Evolutionary conservation across 2,329 filamentous ascomycete genomes (phyloP).

Genomic region (Colletotrichum ledebouriae): DNA sequence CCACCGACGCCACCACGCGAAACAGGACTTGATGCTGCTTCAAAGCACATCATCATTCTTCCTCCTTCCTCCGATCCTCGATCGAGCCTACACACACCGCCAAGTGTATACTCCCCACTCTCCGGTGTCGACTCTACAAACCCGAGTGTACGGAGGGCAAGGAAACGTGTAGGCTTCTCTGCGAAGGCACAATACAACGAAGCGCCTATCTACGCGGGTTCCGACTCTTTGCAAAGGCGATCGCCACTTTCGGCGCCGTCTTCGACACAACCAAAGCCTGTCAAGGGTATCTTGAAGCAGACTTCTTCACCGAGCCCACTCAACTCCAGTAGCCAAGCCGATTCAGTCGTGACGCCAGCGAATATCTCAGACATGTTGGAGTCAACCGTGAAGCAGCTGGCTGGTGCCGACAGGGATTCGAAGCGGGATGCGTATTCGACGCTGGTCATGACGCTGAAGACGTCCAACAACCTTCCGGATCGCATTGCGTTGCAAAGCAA

Average conservation of each 20-base stretch:
- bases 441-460: constrained; percentile 80
- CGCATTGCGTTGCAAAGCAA: constrained; percentile 79
- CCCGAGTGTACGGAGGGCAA: constrained; percentile 58
- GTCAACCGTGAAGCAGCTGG: constrained; percentile 85
- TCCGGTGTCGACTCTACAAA: constrained; percentile 58
- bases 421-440: constrained; percentile 90
- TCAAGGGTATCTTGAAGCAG: constrained; percentile 84
- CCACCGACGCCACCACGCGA: constrained; percentile 78
- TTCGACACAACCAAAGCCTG: constrained; percentile 58
- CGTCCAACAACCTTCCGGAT: constrained; percentile 86
- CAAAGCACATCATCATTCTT: constrained; percentile 53
- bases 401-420: constrained; percentile 77
- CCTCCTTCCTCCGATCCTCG: constrained; percentile 55
- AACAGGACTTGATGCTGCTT: constrained; percentile 53
- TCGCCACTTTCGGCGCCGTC: constrained; percentile 58
- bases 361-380: constrained; percentile 86
- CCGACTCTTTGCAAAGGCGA: constrained; percentile 53
- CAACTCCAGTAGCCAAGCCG: constrained; percentile 53
- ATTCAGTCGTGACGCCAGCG: constrained; percentile 56
- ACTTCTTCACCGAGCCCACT: constrained; percentile 63
- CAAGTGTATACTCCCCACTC: constrained; percentile 60
- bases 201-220: constrained; percentile 59
- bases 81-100: constrained; percentile 65
- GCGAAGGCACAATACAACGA: constrained; percentile 69
- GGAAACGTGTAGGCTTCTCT: constrained; percentile 71